Percentiles rank a stretch among this genome's conserved stretches.
phyloP scores from a whole-genome alignment of 2,329 filamentous ascomycete genomes.

The Penicillium fuscoglaucum region DNA sequence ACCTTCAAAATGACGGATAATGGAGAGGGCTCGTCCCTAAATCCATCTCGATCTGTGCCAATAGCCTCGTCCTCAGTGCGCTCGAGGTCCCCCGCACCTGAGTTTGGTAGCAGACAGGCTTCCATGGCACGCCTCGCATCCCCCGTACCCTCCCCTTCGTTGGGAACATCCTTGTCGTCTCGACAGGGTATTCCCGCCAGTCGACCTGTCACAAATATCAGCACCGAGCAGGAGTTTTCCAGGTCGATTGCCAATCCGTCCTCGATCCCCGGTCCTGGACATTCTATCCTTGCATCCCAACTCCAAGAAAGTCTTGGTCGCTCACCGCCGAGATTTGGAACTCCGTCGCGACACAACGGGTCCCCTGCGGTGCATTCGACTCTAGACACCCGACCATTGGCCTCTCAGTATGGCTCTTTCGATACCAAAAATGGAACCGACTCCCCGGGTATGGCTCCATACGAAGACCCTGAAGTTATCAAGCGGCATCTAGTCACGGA shows the following conservation, averaged over 20 bases:
- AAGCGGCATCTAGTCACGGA: constrained; percentile 74
- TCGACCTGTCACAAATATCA: constrained; percentile 35
- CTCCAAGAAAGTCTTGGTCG: constrained; percentile 70
- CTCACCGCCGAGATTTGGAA: constrained; percentile 42
- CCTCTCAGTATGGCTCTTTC: constrained; percentile 82
- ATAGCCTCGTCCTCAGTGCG: constrained; percentile 35
- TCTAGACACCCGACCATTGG: constrained; percentile 52
- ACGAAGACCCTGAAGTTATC: constrained; percentile 89
- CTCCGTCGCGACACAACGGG: constrained; percentile 53
- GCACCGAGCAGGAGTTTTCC: constrained; percentile 59
- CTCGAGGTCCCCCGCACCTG: constrained; percentile 41
- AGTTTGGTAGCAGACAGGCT: constrained; percentile 51
- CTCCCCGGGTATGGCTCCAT: constrained; percentile 51
- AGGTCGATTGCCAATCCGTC: constrained; percentile 58
- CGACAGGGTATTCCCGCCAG: constrained; percentile 45
- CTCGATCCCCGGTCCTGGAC: constrained; percentile 71
- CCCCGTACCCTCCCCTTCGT: constrained; percentile 52
- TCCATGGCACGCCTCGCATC: constrained; percentile 58
- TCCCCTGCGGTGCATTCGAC: constrained; percentile 58
- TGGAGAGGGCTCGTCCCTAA: constrained; percentile 39
- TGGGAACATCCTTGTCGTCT: constrained; percentile 32
- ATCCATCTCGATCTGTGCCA: constrained; percentile 33
- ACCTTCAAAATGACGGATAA: constrained; percentile 36
- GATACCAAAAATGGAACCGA: constrained; percentile 56
- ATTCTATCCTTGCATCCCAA: constrained; percentile 87